These are phyloP conservation scores for Trichocomaceae sp. DNA, from an alignment of 2,329 filamentous ascomycete genomes.

Conservation along the genomic window DNA sequence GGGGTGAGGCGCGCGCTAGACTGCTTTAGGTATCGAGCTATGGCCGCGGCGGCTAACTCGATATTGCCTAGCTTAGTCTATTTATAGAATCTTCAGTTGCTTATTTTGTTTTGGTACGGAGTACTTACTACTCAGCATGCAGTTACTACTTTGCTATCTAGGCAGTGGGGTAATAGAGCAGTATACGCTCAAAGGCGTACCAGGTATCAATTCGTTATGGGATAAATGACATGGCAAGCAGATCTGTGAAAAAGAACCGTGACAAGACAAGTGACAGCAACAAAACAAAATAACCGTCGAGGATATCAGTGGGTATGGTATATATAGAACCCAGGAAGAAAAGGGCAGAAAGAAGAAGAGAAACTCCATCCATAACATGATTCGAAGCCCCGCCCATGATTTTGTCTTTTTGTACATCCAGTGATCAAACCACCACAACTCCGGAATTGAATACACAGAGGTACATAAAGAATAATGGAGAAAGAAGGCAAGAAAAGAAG, in stretches of 20 bases:
- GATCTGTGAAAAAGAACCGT: not conserved
- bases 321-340: not conserved
- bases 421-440: slow-evolving; percentile 10
- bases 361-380: slow-evolving; percentile 11
- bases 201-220: too few relatives aligned
- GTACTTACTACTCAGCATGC: too few relatives aligned
- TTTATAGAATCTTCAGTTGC: not conserved
- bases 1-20: not conserved
- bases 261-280: not conserved
- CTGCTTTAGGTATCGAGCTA: not conserved
- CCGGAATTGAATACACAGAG: slow-evolving; percentile 7
- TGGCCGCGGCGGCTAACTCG: not conserved
- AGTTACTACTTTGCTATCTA: too few relatives aligned
- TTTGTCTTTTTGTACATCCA: slow-evolving; percentile 16
- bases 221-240: too few relatives aligned
- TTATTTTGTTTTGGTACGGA: not conserved
- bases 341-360: not conserved
- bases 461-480: slow-evolving; percentile 4
- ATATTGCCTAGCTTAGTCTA: not conserved
- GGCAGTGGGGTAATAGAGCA: too few relatives aligned
- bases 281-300: slow-evolving; percentile 3
- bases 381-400: slow-evolving; percentile 9
- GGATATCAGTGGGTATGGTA: slow-evolving; percentile 1
- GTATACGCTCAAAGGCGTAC: too few relatives aligned
- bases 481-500: slow-evolving; percentile 13